phyloP scores from a whole-genome alignment of 31 red algal species.

The Asparagopsis taxiformis region DNA sequence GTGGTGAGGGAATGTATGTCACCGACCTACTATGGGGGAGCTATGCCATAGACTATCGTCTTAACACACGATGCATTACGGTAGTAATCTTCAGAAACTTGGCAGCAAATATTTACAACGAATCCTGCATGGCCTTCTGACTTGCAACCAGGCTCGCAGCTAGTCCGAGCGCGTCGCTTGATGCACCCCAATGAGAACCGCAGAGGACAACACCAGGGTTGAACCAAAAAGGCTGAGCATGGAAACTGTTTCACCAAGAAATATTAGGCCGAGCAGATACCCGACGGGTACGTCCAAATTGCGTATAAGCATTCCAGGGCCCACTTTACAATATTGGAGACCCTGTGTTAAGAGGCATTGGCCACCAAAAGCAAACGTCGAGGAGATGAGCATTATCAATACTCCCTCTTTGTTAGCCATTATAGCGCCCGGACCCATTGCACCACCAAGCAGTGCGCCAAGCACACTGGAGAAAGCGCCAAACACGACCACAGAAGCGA shows the following conservation, averaged over 20 bases:
- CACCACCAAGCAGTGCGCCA: constrained; percentile 11
- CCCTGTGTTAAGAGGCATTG: constrained; percentile 52
- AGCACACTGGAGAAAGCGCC: constrained; percentile 13
- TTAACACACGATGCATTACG: background rate
- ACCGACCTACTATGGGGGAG: background rate
- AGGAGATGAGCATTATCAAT: background rate
- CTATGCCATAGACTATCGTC: background rate
- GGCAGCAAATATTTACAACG: no score
- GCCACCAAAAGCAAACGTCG: constrained; percentile 29
- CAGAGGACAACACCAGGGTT: background rate
- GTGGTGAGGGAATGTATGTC: background rate
- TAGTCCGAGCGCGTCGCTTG: background rate
- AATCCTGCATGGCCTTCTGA: no score
- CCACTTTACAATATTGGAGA: constrained; percentile 28
- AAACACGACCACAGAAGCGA: constrained; percentile 10
- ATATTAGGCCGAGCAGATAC: background rate
- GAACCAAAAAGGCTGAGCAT: background rate
- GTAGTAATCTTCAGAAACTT: background rate
- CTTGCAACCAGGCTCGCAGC: background rate
- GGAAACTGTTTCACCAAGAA: background rate
- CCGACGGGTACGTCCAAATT: background rate
- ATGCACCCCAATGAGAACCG: background rate
- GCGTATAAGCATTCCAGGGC: constrained; percentile 1
- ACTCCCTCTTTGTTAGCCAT: constrained; percentile 11
- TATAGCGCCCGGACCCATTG: background rate